Evolutionary conservation across 495 filamentous ascomycete species (phyloP), one percentile per base, ranked within the genome.

Genomic region (Cercophora sp.): DNA sequence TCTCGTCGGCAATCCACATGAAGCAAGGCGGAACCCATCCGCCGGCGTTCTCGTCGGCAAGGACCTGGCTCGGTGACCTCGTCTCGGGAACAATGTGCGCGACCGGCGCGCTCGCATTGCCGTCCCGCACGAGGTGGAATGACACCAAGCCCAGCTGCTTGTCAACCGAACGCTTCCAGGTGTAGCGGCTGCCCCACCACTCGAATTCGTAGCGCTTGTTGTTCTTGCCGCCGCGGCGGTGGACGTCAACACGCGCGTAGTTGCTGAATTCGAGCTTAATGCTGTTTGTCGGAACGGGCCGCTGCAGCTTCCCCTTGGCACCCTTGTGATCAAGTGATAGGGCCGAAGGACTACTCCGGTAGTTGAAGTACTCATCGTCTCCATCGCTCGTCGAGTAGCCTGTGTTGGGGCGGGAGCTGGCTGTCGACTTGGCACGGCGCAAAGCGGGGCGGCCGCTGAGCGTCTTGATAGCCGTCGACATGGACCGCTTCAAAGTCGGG

Each of bases 231-330:
- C 89, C 88, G 36, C 82, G 79, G 29, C 89, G 79, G 55, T 77
- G 83, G 49, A 98, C 72, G 55, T 96, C 88, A 24, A 96, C 83
- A 62, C 93, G 90, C 8, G 93, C 93, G 64, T 98, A 98, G 71
- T 98, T 98, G 50, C 89, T 93, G 67, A 96, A 98, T 61, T 97
- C 92, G 27, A 98, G 79, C 65, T 88, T 86, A 57, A 87, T 86
- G 34, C 78, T 86, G 62, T 96, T 92, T 42, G 81, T 85, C 31
- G 74, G 74, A 51, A 73, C 54, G 69, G 77, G 69, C 60, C 70
- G 71, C 40, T 67, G 59, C 27, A 68, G 59, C 52, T 60, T 62
- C 20, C 50, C 22, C 52, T 59, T 62, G 41, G 40, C 43, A 24
- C 48, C 51, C 50, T 55, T 48, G 55, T 63, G 58, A 39, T 64